phyloP scores from a whole-genome alignment of 352 stramenopile species.

The Plasmopara viticola region DNA sequence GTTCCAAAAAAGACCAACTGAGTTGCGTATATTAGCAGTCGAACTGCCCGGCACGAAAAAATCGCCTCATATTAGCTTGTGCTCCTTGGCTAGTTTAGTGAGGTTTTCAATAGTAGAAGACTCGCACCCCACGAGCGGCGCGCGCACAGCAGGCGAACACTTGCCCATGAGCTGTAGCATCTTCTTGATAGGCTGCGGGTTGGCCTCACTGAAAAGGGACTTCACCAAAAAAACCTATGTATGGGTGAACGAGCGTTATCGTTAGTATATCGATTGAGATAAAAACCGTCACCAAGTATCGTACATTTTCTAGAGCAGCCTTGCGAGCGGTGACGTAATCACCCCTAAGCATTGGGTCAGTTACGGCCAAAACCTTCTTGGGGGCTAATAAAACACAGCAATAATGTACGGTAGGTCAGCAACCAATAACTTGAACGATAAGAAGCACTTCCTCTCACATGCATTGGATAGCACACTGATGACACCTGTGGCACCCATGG shows the following conservation, averaged over 20 bases:
- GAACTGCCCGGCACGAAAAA: not conserved
- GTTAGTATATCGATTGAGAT: too few relatives aligned
- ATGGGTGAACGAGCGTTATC: too few relatives aligned
- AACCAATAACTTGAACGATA: not conserved
- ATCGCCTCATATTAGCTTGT: slow-evolving; percentile 62
- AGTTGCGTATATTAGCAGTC: too few relatives aligned
- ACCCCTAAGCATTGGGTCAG: slow-evolving; percentile 63
- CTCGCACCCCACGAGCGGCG: slow-evolving; percentile 69
- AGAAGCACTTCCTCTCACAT: slow-evolving; percentile 33
- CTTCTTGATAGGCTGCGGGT: slow-evolving; percentile 90
- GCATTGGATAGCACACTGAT: slow-evolving; percentile 90
- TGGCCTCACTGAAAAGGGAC: slow-evolving; percentile 87
- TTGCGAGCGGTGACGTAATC: slow-evolving; percentile 77
- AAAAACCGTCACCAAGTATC: not conserved
- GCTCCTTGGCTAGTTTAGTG: slow-evolving; percentile 53
- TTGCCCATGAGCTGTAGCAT: slow-evolving; percentile 84
- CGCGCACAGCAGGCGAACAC: slow-evolving; percentile 64
- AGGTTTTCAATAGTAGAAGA: slow-evolving; percentile 60
- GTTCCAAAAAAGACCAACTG: too few relatives aligned
- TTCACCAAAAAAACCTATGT: slow-evolving; percentile 86
- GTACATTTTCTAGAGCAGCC: slow-evolving; percentile 80
- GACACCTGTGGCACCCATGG: slow-evolving; percentile 83
- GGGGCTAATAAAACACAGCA: slow-evolving; percentile 37
- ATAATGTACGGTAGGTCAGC: slow-evolving; percentile 3
- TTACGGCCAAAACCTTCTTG: slow-evolving; percentile 81